Evolutionary conservation across 1,284 basidiomycete genomes (phyloP), one percentile per base, ranked within the genome.

Genomic region (Tilletia walkeri): DNA sequence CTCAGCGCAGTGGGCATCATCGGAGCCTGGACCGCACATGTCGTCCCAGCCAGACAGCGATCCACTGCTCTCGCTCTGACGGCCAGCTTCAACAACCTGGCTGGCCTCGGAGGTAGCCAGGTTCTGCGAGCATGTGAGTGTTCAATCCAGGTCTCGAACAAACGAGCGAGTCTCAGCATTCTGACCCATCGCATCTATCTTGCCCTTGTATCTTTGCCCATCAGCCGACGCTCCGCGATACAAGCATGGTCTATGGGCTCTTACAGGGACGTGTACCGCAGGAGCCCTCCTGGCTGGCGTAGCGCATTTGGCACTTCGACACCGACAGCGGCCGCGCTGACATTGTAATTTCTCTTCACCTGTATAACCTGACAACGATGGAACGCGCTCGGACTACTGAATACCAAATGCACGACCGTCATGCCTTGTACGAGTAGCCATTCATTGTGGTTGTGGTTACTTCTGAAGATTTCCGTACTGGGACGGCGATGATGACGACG

Each of bases 31-130:
- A 53, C 50, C 6, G 50, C 50, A 24, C 50, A 24, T 24, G 50
- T 53, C 18, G 50, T 53, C 6, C 50, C 50, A 24, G 50, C 50
- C 12, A 18, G 50, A 24, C 16, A 24, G 16, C 12, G 50, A 24
- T 10, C 50, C 50, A 18, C n/a, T 24, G 50, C 50, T 18, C 50
- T 53, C 3, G 50, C 50, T 18, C 16, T 53, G 2, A 53, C 50
- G 50, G 50, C n/a, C 50, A 53, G 50, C 50, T 53, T 53, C 20
- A 53, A 53, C 50, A 53, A 53, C n/a, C 50, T 53, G 16, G 50
- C 50, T 4, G n/a, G 50, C n/a, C 50, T 53, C n/a, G 50, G 50
- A n/a, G 50, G 50, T 53, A 6, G 12, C 12, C 50, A 53, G 20
- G 50, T 53, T 24, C 50, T 53, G 16, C 7, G 50, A 53, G 7